Conservation (phyloP, 2,329 filamentous ascomycete genomes). For the Botrytis aclada region DNA sequence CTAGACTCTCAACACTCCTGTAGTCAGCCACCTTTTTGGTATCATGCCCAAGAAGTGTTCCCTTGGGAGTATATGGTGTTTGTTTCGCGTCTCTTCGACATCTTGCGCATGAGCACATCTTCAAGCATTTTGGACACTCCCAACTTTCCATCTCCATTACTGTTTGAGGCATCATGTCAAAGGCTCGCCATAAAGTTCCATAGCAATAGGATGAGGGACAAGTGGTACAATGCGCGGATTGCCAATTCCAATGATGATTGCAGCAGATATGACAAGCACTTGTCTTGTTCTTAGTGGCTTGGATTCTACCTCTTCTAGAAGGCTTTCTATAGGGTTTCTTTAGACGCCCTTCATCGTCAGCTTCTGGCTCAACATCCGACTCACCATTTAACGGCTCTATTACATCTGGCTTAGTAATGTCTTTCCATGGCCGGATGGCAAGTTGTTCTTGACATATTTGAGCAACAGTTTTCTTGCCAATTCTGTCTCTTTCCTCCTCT, state of each 20-base stretch:
- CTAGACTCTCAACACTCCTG: constrained; percentile 82
- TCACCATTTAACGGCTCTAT: constrained; percentile 39
- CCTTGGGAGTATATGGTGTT: constrained; percentile 79
- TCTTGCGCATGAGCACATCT: constrained; percentile 80
- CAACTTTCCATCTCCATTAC: constrained; percentile 79
- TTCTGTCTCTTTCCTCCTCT: constrained; percentile 62
- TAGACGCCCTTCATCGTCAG: constrained; percentile 60
- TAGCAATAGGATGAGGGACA: constrained; percentile 85
- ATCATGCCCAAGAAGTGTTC: constrained; percentile 84
- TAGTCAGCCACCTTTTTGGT: constrained; percentile 87
- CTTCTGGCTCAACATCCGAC: constrained; percentile 52
- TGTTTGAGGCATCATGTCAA: constrained; percentile 81
- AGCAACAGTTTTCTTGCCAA: constrained; percentile 75
- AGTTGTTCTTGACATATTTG: constrained; percentile 94
- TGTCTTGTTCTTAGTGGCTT: constrained; percentile 49
- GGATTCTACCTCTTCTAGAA: constrained; percentile 38
- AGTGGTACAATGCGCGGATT: constrained; percentile 74
- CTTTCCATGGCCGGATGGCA: constrained; percentile 73
- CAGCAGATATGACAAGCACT: constrained; percentile 78
- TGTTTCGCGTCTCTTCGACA: constrained; percentile 69
- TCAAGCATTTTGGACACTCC: constrained; percentile 83
- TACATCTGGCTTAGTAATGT: constrained; percentile 53
- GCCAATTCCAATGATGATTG: constrained; percentile 77
- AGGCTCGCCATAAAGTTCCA: constrained; percentile 85
- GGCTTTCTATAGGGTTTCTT: constrained; percentile 50